Conservation (phyloP, 352 stramenopile genomes). For the Halophytophthora batemanensis region DNA sequence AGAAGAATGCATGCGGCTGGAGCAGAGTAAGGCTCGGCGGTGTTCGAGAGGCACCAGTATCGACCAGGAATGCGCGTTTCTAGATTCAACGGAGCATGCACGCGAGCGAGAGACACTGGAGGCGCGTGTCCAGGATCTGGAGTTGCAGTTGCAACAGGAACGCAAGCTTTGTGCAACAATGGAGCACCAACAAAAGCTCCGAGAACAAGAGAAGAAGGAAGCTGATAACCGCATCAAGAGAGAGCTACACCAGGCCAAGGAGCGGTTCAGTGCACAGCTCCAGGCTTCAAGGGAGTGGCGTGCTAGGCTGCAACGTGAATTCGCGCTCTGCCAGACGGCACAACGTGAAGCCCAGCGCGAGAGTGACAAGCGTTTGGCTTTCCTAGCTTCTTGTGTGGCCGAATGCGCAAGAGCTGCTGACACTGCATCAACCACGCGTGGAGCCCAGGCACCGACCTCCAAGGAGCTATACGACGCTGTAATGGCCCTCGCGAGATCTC, state of each 20-base stretch:
- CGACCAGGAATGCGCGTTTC: background rate
- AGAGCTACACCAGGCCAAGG: constrained; percentile 7
- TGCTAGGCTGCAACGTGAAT: constrained; percentile 28
- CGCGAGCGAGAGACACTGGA: constrained; percentile 12
- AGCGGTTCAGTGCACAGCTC: constrained; percentile 10
- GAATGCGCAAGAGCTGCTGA: constrained; percentile 37
- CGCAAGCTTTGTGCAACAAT: constrained; percentile 20
- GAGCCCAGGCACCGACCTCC: constrained; percentile 16
- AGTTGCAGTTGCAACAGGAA: constrained; percentile 23
- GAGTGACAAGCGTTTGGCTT: constrained; percentile 39
- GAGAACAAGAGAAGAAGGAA: constrained; percentile 12
- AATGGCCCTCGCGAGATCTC: constrained; percentile 26
- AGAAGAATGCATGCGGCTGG: constrained; percentile 4
- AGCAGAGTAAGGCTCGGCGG: constrained; percentile 7
- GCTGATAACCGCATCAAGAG: constrained; percentile 7
- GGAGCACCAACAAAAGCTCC: constrained; percentile 17
- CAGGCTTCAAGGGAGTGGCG: constrained; percentile 11
- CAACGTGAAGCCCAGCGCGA: constrained; percentile 21
- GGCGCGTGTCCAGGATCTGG: constrained; percentile 20
- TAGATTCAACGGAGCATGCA: constrained; percentile 1
- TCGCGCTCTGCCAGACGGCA: constrained; percentile 28
- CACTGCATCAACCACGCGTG: background rate
- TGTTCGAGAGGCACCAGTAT: constrained; percentile 18
- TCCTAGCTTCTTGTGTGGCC: constrained; percentile 39
- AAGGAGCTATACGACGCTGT: constrained; percentile 41